phyloP scores from a whole-genome alignment of 331 rosid species.

The Phaseolus coccineus region DNA sequence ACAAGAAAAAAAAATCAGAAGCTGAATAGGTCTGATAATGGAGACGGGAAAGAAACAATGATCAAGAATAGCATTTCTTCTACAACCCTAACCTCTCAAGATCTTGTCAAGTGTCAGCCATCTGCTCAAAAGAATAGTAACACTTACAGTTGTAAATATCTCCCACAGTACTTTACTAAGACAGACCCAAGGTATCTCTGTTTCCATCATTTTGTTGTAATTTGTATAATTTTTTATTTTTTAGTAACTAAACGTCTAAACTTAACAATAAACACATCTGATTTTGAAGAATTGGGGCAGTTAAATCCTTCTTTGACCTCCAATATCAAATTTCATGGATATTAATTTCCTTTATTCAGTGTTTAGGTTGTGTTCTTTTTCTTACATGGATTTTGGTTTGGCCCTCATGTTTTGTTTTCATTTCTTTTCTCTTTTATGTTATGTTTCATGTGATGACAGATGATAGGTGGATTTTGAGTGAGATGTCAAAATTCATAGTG shows the following conservation, averaged over 20 bases:
- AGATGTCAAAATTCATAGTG: too few relatives aligned
- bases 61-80: conserved; percentile 47
- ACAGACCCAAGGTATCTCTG: conserved; percentile 62
- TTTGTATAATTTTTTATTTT: conserved; percentile 28
- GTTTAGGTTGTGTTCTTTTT: too few relatives aligned
- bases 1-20: conserved; percentile 54
- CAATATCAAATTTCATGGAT: not conserved
- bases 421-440: too few relatives aligned
- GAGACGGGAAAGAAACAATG: conserved; percentile 47
- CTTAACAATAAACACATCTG: conserved; percentile 12
- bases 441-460: too few relatives aligned
- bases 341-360: too few relatives aligned
- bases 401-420: too few relatives aligned
- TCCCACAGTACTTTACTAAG: conserved; percentile 56
- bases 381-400: too few relatives aligned
- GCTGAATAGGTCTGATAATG: conserved; percentile 46
- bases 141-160: conserved; percentile 49
- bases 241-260: conserved; percentile 37
- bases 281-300: conserved; percentile 27
- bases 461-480: too few relatives aligned
- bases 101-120: conserved; percentile 50
- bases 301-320: conserved; percentile 32
- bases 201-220: conserved; percentile 31
- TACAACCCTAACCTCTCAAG: conserved; percentile 51
- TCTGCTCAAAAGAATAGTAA: conserved; percentile 44